Evolutionary conservation across 192 early-diverging fungal genomes (phyloP), one percentile per base, ranked within the genome.

Genomic region (Linderina pennispora): DNA sequence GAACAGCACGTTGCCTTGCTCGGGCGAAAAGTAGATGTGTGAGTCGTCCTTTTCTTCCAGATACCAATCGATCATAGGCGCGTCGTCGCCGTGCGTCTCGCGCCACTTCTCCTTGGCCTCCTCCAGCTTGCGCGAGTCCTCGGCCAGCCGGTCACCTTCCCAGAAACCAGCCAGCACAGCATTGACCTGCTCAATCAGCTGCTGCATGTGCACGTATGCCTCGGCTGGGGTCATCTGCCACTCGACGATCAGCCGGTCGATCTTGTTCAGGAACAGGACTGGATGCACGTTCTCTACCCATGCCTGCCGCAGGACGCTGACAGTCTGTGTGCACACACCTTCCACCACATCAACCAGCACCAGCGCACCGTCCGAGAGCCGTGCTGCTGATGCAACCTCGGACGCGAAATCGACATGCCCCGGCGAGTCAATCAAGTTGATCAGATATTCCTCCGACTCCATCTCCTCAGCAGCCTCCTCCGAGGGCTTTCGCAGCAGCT

Each of bases 251-350:
- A 99, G 61, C 23, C 96, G 77, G 58, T 99, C 97, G 34, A 99
- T 91, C 68, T 99, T 99, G 79, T 99, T 99, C 36, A 99, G 66
- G 14, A 99, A 93, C 21, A 99, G 61, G n/a, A 99, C 65, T 0
- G 92, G 94, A 14, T 80, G 79, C 7, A 99, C 87, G 40, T 83
- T 88, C 55, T 98, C 95, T 2, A 76, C 65, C 86, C 91, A 94
- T 3, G 94, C 95, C 71, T 98, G 95, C 8, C 90, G 78, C 50
- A 99, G 65, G 3, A 99, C 97, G 10, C 92, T 89, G 48, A 92
- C 85, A 3, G 97, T 99, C 79, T 98, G 95, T n/a, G 97, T 94
- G 71, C 94, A 97, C 13, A 98, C 92, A 22, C 97, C 97, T 65
- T 99, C 97, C 16, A 99, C 91, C 11, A 85, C 93, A 75, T 99